Evolutionary conservation across 768 basidiomycete genomes (phyloP), one percentile per base, ranked within the genome.

Genomic region (Tubosaeta sp.): DNA sequence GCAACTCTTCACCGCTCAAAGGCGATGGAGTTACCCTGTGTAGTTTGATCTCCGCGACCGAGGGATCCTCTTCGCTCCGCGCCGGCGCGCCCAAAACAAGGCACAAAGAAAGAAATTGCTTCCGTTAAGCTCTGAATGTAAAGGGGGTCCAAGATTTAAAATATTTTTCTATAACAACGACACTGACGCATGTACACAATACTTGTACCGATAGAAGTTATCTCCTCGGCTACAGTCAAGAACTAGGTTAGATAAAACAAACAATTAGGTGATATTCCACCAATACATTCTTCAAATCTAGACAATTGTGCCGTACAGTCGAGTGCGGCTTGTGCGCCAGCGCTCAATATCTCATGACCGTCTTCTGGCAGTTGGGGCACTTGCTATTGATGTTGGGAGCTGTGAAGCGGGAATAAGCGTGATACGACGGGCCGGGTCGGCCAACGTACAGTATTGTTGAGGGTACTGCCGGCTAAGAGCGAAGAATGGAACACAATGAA

Each of bases 381-480:
- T 63, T 52, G 42, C 66, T 67, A 47, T 73, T 63, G 49, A 77
- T 71, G 39, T 69, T 69, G 0, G 73, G 76, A n/a, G 73, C 78
- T 79, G 24, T 14, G 34, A 45, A 25, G 4, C 18, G 31, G 18
- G 27, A 7, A 38, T 61, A 12, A 54, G 41, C 14, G 48, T 29
- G 43, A 27, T 29, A 2, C 12, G 29, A 16, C n/a, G 44, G 16
- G 10, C 14, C 38, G 40, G 13, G 18, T 38, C 31, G 24, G 22
- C 3, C 29, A 45, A 56, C 74, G 43, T 56, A 77, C 76, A 74
- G 43, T 77, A 76, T 47, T 77, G 75, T 51, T 77, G 71, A 10
- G 76, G 76, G 49, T 64, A 77, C 43, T 67, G 65, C 14, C 75
- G 76, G 51, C 76, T 77, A 39, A 30, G 10, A 16, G 40, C 22